Percentiles rank a stretch among this genome's conserved stretches.
phyloP scores from a whole-genome alignment of 257 asterid genomes.

The Buddleja alternifolia region DNA sequence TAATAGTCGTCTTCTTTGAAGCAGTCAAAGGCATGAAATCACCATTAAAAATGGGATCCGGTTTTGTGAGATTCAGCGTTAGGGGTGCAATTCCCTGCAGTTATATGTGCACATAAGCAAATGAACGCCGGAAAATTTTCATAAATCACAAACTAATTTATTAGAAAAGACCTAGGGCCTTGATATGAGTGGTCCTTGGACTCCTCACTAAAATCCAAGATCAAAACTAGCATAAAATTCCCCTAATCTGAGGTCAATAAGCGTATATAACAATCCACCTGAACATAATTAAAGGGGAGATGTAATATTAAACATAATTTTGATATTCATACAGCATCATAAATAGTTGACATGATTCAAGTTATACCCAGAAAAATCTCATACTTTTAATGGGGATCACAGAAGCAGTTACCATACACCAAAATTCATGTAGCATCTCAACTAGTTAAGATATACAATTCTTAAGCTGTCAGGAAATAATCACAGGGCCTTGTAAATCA shows the following conservation, averaged over 20 bases:
- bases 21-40: conserved; percentile 74
- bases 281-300: background rate
- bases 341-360: background rate
- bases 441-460: background rate
- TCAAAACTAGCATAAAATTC: too few relatives aligned
- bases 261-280: background rate
- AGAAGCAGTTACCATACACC: background rate
- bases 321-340: background rate
- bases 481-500: background rate
- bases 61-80: conserved; percentile 71
- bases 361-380: background rate
- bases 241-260: background rate
- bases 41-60: conserved; percentile 72
- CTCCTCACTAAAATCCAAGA: too few relatives aligned
- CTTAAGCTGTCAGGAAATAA: background rate
- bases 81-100: conserved; percentile 82
- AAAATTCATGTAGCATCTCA: background rate
- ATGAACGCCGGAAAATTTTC: background rate
- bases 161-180: too few relatives aligned
- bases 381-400: background rate
- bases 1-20: conserved; percentile 71
- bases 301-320: background rate
- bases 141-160: background rate
- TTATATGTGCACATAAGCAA: conserved; percentile 9
- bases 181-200: too few relatives aligned